Evolutionary conservation across 768 basidiomycete species (phyloP).

Genomic region (Boletus subcaerulescens): DNA sequence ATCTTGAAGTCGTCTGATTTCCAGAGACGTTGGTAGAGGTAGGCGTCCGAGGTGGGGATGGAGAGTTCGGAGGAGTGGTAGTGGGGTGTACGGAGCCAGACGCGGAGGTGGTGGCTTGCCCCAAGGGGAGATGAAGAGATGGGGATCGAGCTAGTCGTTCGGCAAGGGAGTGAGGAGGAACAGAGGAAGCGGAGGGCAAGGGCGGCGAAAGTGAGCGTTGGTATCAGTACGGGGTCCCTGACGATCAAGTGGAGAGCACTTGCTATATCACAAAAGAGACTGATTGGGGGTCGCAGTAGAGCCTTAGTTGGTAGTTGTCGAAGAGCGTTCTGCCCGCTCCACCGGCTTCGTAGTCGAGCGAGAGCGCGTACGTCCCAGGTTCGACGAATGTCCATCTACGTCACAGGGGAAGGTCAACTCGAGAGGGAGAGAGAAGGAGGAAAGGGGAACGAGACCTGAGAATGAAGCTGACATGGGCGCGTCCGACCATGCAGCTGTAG

Average conservation of each 20-base stretch:
- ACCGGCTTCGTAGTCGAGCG: slow-evolving; percentile 62
- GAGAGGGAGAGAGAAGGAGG: neutral
- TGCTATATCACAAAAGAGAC: slow-evolving; percentile 63
- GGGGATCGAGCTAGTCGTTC: slow-evolving; percentile 47
- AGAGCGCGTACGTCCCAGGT: slow-evolving; percentile 48
- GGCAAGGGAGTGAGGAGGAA: neutral
- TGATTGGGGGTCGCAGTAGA: slow-evolving; percentile 53
- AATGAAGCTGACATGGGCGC: slow-evolving; percentile 54
- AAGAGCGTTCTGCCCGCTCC: slow-evolving; percentile 57
- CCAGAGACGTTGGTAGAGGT: slow-evolving; percentile 64
- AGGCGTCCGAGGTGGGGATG: slow-evolving; percentile 42
- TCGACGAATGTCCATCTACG: slow-evolving; percentile 49
- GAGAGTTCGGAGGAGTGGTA: slow-evolving; percentile 6
- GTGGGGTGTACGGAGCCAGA: slow-evolving; percentile 55
- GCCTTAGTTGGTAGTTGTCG: slow-evolving; percentile 47
- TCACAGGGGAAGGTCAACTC: neutral
- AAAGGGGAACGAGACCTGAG: slow-evolving; percentile 38
- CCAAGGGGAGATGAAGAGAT: slow-evolving; percentile 51
- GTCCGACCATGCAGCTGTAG: slow-evolving; percentile 56
- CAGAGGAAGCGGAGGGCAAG: too few species aligned
- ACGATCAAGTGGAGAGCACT: slow-evolving; percentile 18
- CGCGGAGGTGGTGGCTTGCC: slow-evolving; percentile 59
- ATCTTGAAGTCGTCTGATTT: slow-evolving; percentile 62
- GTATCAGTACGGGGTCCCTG: neutral
- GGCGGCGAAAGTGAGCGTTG: too few species aligned